These are phyloP conservation scores for Penicillium sp. DNA, from an alignment of 2,329 filamentous ascomycete species.

Conservation along the genomic window DNA sequence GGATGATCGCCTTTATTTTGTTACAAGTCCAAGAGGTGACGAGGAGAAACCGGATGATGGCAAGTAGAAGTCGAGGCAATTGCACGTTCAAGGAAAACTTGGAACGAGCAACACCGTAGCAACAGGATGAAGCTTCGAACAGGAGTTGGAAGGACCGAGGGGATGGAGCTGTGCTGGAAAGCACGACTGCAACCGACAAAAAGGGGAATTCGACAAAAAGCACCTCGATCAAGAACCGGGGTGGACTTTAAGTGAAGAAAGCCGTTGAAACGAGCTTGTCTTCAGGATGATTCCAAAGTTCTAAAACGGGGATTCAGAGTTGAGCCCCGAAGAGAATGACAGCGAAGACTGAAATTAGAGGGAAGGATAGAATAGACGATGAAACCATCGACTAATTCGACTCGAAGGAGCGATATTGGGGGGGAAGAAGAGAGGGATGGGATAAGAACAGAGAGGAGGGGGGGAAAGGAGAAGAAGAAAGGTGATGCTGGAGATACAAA, in stretches of 20 bases:
- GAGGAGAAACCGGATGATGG: constrained; percentile 8
- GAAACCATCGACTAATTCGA: constrained; percentile 35
- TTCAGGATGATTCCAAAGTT: constrained; percentile 14
- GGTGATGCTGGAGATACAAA: constrained; percentile 29
- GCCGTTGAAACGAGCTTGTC: constrained; percentile 15
- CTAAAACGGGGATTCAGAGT: constrained; percentile 13
- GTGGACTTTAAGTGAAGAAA: constrained; percentile 12
- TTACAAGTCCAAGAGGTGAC: constrained; percentile 20
- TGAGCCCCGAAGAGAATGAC: constrained; percentile 32
- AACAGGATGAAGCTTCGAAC: constrained; percentile 20
- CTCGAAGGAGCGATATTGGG: constrained; percentile 47
- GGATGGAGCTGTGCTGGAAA: constrained; percentile 11
- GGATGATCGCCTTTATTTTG: constrained; percentile 22
- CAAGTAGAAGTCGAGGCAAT: constrained; percentile 16
- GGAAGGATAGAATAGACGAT: constrained; percentile 32
- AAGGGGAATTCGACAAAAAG: constrained; percentile 10
- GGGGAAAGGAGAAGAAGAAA: constrained; percentile 26
- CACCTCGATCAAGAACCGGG: constrained; percentile 10
- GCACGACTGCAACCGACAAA: constrained; percentile 13
- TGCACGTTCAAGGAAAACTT: constrained; percentile 12
- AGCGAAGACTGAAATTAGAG: constrained; percentile 23
- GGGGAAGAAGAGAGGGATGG: constrained; percentile 34
- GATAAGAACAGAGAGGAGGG: constrained; percentile 20
- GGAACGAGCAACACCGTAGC: constrained; percentile 18
- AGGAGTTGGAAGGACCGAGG: constrained; percentile 26